Evolutionary conservation across 2,329 filamentous ascomycete genomes (phyloP), one percentile per base, ranked within the genome.

Genomic region (Fusarium incarnatum): DNA sequence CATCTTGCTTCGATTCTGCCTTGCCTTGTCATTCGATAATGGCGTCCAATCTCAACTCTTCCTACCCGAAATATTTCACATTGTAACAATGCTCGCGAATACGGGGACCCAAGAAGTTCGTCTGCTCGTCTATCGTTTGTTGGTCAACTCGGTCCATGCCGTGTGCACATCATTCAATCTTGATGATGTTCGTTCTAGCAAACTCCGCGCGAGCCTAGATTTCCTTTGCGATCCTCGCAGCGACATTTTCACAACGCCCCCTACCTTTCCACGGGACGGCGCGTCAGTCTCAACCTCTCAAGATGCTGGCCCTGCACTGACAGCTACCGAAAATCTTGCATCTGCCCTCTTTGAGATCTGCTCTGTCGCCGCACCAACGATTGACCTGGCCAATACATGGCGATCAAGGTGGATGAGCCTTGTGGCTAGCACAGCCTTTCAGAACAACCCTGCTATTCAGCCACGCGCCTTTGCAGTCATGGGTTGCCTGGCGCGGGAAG

Each of bases 331-430:
- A 74, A 86, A 84, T 52, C 81, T 92, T 9, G 89, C 89, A 2
- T 83, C 84, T 23, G 78, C 91, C 3, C 78, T 92, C 20, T 89
- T 90, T 53, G 89, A 92, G 62, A 84, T 90, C 16, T 91, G 88
- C 67, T 83, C 85, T 3, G 81, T 90, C 18, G 89, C 89, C 5
- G 89, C 90, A 15, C 87, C 89, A 13, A 89, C 89, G 1, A 80
- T 88, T 11, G 89, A 92, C 70, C 82, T 90, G 73, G 86, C 89
- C 23, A 92, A 92, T 73, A 85, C 87, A 18, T 92, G 90, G 90
- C 86, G 90, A 27, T 89, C 90, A 22, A 85, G 90, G 22, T 92
- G 90, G 90, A 92, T 92, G 90, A 91, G 89, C 72, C 81, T 92
- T 23, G 89, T 92, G 41, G 89, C 90, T 18, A 92, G 90, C 75